A percentile compares a stretch with the other conserved stretches of the same genome.
Conservation (phyloP, 192 early-diverging fungal genomes). For the Linnemannia exigua region DNA sequence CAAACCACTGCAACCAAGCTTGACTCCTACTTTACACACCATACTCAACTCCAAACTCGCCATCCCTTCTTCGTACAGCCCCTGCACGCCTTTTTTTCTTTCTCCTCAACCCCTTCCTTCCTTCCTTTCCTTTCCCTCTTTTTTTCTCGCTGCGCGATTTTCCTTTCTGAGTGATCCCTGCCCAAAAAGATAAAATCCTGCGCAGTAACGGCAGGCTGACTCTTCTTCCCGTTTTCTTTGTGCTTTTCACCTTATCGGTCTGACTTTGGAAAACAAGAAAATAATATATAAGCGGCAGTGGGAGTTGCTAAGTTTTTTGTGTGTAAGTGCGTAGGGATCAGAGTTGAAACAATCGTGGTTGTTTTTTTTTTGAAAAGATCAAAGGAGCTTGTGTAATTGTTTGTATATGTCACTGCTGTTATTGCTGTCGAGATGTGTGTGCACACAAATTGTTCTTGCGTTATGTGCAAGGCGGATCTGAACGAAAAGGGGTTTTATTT, state of each 20-base stretch:
- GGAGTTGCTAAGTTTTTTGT: neutral
- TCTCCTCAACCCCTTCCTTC: neutral
- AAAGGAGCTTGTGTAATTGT: neutral
- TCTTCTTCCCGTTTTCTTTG: neutral
- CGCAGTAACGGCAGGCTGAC: neutral
- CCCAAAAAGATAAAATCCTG: neutral
- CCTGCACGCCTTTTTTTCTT: neutral
- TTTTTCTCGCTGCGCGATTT: neutral
- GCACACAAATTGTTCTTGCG: neutral
- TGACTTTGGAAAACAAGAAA: neutral
- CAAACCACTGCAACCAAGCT: neutral
- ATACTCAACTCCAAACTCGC: no score
- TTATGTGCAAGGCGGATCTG: neutral
- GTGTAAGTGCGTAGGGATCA: neutral
- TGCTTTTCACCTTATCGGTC: neutral
- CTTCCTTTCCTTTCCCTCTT: neutral
- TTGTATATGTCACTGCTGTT: neutral
- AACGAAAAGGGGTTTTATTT: neutral
- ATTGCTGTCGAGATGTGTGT: no score
- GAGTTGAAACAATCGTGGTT: no score
- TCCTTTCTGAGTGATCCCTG: neutral
- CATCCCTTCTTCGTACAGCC: neutral
- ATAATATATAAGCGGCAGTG: neutral
- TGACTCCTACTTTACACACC: neutral
- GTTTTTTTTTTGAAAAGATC: neutral